Evolutionary conservation across 73 alveolate genomes (phyloP), one percentile per base, ranked within the genome.

Genomic region (Paramecium octaurelia): DNA sequence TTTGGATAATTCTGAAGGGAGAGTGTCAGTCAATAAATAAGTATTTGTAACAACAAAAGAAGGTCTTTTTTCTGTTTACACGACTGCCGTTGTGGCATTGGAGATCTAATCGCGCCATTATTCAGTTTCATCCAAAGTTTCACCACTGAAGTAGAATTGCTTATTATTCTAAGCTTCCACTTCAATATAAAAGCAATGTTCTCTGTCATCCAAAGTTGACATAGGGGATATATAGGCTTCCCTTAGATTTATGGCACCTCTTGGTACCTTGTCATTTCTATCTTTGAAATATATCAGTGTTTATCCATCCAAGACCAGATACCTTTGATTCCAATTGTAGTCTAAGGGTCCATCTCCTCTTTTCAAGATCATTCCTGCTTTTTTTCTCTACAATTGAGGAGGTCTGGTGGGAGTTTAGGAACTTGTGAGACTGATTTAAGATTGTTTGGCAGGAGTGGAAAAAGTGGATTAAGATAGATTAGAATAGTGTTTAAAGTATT

Each of bases 291-390:
- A 89, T 71, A 89, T 46, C 80, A 89, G 46, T 23, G 86, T 89
- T 20, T 89, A 84, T 36, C 94, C 86, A 70, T 89, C 94, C 14
- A 89, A 50, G 7, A 89, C 94, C 6, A 89, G 18, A 71, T 89
- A 89, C 46, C 94, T 89, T 73, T 69, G 38, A 29, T 89, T 89
- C 94, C 94, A 89, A 89, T 89, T 83, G 71, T 70, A 89, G 48
- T 89, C 94, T n/a, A 89, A 71, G 4, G 94, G 94, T 2, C 94
- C 94, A 71, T 89, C 94, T 23, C 94, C 94, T 27, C 75, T 38
- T 73, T 89, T 89, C 27, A 8, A 89, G 21, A 89, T 89, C 36
- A 31, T 35, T 16, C 94, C 94, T 12, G 94, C 80, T 34, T 43
- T 70, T 58, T 46, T 68, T 44, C 57, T 89, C 24, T 57, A 42